Percentiles rank a stretch among this genome's conserved stretches.
phyloP scores from a whole-genome alignment of 495 filamentous ascomycete species.

The Lasiosphaeria miniovina region DNA sequence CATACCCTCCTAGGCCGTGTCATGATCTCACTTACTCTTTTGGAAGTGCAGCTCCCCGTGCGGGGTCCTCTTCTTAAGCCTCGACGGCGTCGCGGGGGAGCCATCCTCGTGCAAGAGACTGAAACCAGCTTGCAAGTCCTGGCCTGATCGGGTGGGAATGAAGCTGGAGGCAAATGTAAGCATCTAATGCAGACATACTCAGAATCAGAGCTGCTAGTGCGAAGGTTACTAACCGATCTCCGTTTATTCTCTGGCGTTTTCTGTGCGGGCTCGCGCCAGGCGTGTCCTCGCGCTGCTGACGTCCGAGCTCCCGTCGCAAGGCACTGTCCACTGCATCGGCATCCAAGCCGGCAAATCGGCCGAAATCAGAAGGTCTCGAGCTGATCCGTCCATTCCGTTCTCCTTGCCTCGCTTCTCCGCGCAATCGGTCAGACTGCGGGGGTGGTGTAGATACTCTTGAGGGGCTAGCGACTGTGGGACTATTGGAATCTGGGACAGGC shows the following conservation, averaged over 20 bases:
- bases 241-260: conserved; percentile 83
- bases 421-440: conserved; percentile 34
- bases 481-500: conserved; percentile 32
- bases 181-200: neutral
- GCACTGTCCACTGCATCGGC: conserved; percentile 35
- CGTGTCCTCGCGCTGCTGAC: conserved; percentile 60
- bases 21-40: conserved; percentile 60
- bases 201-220: conserved; percentile 4
- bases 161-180: conserved; percentile 59
- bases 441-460: conserved; percentile 38
- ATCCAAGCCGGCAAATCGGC: conserved; percentile 30
- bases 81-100: conserved; percentile 86
- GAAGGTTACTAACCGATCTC: conserved; percentile 58
- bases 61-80: conserved; percentile 75
- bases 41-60: conserved; percentile 93
- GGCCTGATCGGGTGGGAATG: conserved; percentile 90
- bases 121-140: conserved; percentile 89
- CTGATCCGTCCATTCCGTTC: conserved; percentile 30
- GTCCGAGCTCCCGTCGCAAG: conserved; percentile 30
- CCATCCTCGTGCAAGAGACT: conserved; percentile 86
- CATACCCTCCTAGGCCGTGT: conserved; percentile 5
- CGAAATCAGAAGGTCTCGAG: conserved; percentile 26
- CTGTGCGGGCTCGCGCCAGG: conserved; percentile 76
- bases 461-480: conserved; percentile 31
- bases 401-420: conserved; percentile 33